Percentiles rank a stretch among this genome's conserved stretches.
phyloP scores from a whole-genome alignment of 2,329 filamentous ascomycete species.

The Rutstroemia sp. region DNA sequence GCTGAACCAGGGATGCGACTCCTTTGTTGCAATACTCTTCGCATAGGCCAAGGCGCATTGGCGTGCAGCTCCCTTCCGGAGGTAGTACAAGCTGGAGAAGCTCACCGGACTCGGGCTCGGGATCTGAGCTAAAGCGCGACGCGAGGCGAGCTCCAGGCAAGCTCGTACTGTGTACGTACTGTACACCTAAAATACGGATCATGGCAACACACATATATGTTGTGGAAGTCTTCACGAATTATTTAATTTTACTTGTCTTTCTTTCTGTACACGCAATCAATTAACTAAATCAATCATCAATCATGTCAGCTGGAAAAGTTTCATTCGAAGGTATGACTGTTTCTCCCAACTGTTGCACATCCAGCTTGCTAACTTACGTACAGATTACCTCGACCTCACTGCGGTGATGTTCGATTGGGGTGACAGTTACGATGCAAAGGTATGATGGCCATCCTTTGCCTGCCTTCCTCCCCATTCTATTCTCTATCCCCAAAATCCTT shows the following conservation, averaged over 20 bases:
- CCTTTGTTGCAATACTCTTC: not conserved
- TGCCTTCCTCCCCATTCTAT: not conserved
- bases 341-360: not conserved
- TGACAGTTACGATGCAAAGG: conserved; percentile 57
- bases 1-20: not conserved
- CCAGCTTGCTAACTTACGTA: not conserved
- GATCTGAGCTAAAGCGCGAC: conserved; percentile 1
- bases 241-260: not conserved
- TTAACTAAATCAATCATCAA: not conserved
- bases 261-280: not conserved
- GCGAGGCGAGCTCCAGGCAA: not conserved
- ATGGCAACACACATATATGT: not conserved
- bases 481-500: no score
- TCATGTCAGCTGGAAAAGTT: not conserved
- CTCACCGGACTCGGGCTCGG: conserved; percentile 2
- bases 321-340: conserved; percentile 8
- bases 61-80: conserved; percentile 4
- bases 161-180: no score
- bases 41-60: not conserved
- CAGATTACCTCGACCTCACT: conserved; percentile 44
- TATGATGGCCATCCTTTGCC: not conserved
- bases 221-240: not conserved
- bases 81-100: not conserved
- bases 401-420: conserved; percentile 53
- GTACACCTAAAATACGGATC: not conserved